These are phyloP conservation scores for Candida coquimbonensis DNA, from an alignment of 805 yeast species.

Conservation along the genomic window DNA sequence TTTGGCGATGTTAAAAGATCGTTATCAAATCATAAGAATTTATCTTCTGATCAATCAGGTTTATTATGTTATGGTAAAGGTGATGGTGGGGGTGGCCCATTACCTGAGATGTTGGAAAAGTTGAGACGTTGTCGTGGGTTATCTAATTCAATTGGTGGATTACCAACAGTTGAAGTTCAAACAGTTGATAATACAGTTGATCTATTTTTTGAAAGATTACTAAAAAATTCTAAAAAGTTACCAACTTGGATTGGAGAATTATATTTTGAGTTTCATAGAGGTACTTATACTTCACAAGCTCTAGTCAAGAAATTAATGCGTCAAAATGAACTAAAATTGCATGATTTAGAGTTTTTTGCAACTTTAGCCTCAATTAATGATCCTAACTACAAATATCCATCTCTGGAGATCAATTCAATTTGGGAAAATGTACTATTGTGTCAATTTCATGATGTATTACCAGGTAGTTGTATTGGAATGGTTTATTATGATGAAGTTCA, in stretches of 20 bases:
- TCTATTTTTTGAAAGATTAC: conserved; percentile 65
- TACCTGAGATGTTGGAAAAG: conserved; percentile 88
- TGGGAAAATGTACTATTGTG: conserved; percentile 90
- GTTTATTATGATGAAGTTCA: conserved; percentile 85
- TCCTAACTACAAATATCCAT: conserved; percentile 62
- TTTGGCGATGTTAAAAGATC: conserved; percentile 89
- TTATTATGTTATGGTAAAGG: conserved; percentile 86
- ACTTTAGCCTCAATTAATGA: conserved; percentile 54
- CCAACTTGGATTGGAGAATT: conserved; percentile 93
- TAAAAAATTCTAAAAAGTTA: conserved; percentile 49
- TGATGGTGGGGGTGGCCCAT: conserved; percentile 99
- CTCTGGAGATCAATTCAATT: conserved; percentile 51
- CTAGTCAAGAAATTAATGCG: conserved; percentile 78
- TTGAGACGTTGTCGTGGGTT: conserved; percentile 87
- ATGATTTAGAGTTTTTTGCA: conserved; percentile 81
- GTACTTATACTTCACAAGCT: conserved; percentile 94
- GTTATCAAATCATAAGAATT: conserved; percentile 72
- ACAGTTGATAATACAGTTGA: conserved; percentile 43
- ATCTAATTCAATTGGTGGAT: conserved; percentile 67
- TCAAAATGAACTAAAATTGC: conserved; percentile 63
- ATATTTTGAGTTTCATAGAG: conserved; percentile 92
- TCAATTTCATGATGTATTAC: conserved; percentile 97
- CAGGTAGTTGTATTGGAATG: conserved; percentile 93
- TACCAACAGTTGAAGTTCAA: conserved; percentile 81
- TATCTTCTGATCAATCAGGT: conserved; percentile 74